These are phyloP conservation scores for Cicer pinnatifidum DNA, from an alignment of 306 rosid species.

Conservation along the genomic window DNA sequence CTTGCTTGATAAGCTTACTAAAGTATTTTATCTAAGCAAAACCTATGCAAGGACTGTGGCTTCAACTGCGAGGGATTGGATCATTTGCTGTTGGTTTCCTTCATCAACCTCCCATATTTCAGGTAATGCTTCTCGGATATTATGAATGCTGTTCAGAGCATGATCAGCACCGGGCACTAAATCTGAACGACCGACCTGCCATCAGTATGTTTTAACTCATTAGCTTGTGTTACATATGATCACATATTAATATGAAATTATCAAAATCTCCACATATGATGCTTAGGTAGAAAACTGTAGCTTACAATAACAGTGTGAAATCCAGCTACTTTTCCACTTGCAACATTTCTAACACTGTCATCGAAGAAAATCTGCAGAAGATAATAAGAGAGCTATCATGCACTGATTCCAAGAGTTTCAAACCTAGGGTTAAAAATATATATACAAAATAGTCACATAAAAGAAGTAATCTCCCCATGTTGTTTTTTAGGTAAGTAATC, in stretches of 20 bases:
- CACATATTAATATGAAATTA: background rate
- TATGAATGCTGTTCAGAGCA: slow-evolving; percentile 80
- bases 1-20: slow-evolving; percentile 35
- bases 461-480: background rate
- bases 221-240: slow-evolving; percentile 19
- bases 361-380: slow-evolving; percentile 78
- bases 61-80: slow-evolving; percentile 46
- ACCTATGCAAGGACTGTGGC: slow-evolving; percentile 51
- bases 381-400: slow-evolving; percentile 19
- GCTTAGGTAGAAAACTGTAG: slow-evolving; percentile 32
- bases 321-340: slow-evolving; percentile 77
- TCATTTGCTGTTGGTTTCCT: slow-evolving; percentile 40
- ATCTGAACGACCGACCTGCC: slow-evolving; percentile 77
- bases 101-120: slow-evolving; percentile 69
- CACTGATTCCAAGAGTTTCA: slow-evolving; percentile 32
- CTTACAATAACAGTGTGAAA: slow-evolving; percentile 83
- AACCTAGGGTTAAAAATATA: background rate
- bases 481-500: background rate
- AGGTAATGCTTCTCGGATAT: slow-evolving; percentile 83
- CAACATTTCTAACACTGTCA: slow-evolving; percentile 79
- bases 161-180: slow-evolving; percentile 79
- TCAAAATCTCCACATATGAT: slow-evolving; percentile 1
- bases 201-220: slow-evolving; percentile 30
- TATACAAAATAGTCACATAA: slow-evolving; percentile 5
- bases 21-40: slow-evolving; percentile 35